Base-by-base conservation (phyloP, 2,329 filamentous ascomycete genomes). In the Pseudopyricularia cyperi region DNA sequence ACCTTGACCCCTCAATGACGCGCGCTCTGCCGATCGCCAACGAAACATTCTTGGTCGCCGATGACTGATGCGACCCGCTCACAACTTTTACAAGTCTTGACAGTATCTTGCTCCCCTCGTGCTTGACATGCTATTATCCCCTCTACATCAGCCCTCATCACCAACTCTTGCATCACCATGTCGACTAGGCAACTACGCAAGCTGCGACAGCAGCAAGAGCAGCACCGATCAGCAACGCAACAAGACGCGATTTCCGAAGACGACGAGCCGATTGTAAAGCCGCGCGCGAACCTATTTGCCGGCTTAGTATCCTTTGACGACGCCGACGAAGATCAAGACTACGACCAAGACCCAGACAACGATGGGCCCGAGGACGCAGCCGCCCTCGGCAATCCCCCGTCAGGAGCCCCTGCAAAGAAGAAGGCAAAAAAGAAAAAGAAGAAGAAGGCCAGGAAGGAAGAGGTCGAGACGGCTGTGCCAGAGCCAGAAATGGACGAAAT, bases 111-210 rank as follows among this genome's bases (percentile, higher is more conserved):
- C n/a, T n/a, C n/a, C n/a, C n/a, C n/a, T n/a, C n/a, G n/a, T n/a
- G n/a, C 37, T 11, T 42, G 37, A n/a, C n/a, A 19, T 11, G 22
- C 37, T 11, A 12, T 3, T 42, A 42, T 42, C 22, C 12, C 6
- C 8, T 6, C 37, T 22, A 14, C n/a, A 19, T n/a, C 6, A 19
- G 17, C 37, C 17, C n/a, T 37, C 37, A 42, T 7, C 11, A n/a
- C 7, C 17, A 22, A n/a, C 39, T 12, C 39, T 17, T 15, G 12
- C 30, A 6, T 14, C 44, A 63, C 28, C 37, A 77, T 77, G 74
- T 76, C 74, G 19, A 75, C 66, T 52, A 65, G 74, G 47, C 74
- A 77, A 56, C 61, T 77, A 44, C 71, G 74, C 46, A 77, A 73
- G 62, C 65, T 77, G 34, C 73, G 73, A 53, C 69, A 74, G 62